A percentile compares a stretch with the other conserved stretches of the same genome.
Evolutionary conservation across 1,284 basidiomycete species (phyloP).

Genomic region (Laetiporus sulphureus): DNA sequence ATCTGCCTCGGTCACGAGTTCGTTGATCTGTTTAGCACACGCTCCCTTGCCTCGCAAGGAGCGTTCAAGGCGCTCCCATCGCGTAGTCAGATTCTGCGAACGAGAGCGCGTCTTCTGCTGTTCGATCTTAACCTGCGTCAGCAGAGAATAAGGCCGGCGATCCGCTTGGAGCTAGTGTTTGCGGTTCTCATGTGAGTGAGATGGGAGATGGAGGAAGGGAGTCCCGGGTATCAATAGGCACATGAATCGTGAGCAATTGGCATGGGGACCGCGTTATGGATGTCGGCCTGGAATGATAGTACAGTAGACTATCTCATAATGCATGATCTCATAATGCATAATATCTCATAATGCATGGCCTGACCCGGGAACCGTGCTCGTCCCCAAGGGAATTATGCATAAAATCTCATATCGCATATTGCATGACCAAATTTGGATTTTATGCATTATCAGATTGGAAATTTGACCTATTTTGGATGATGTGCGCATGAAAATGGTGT

Average conservation of each 20-base stretch:
- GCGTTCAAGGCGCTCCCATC: conserved; percentile 50
- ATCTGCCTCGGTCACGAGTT: conserved; percentile 8
- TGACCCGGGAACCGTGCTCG: too few species aligned
- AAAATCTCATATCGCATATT: too few species aligned
- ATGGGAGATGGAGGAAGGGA: conserved; percentile 1
- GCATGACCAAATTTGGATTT: too few species aligned
- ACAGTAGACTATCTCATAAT: too few species aligned
- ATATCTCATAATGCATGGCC: too few species aligned
- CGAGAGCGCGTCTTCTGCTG: conserved; percentile 17
- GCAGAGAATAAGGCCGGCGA: background rate
- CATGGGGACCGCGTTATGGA: background rate
- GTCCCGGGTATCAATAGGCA: background rate
- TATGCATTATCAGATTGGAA: too few species aligned
- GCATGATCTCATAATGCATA: too few species aligned
- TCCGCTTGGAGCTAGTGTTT: background rate
- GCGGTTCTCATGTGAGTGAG: conserved; percentile 3
- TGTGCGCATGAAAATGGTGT: too few species aligned
- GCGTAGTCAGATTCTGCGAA: conserved; percentile 42
- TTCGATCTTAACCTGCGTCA: conserved; percentile 4
- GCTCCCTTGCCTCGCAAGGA: conserved; percentile 40
- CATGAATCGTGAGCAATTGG: background rate
- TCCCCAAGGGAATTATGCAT: too few species aligned
- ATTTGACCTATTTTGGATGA: too few species aligned
- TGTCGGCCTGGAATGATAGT: background rate
- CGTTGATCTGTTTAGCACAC: conserved; percentile 18